Conservation (phyloP, 2,329 filamentous ascomycete species). For the Atkinsonella texensis region DNA sequence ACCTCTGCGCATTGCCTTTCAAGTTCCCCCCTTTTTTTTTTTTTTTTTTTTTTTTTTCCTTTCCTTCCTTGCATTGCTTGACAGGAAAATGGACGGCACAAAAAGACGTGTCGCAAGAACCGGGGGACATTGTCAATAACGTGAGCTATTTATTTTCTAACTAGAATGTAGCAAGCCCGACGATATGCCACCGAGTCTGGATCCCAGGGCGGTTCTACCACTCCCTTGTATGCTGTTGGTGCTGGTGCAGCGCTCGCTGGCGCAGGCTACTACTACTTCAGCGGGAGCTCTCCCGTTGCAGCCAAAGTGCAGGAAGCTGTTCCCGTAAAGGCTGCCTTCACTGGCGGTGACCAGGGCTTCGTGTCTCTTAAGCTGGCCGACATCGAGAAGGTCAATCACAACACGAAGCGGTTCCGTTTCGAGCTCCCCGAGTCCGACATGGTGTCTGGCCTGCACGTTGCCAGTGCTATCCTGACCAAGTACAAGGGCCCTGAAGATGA, state of each 20-base stretch:
- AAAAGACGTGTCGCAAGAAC: too few relatives aligned
- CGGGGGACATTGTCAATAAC: neutral
- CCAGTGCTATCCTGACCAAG: slow-evolving; percentile 85
- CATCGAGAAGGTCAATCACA: slow-evolving; percentile 75
- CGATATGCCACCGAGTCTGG: slow-evolving; percentile 56
- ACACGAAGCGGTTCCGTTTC: slow-evolving; percentile 89
- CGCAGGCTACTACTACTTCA: slow-evolving; percentile 44
- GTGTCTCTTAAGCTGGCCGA: slow-evolving; percentile 68
- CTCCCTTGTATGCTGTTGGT: slow-evolving; percentile 47
- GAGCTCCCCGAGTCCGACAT: slow-evolving; percentile 72
- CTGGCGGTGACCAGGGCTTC: slow-evolving; percentile 83
- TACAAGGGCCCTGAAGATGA: slow-evolving; percentile 72
- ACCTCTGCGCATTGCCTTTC: neutral
- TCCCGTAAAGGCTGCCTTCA: slow-evolving; percentile 44
- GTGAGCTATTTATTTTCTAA: neutral
- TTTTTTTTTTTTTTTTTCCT: neutral
- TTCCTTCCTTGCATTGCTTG: neutral
- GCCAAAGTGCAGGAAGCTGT: slow-evolving; percentile 32
- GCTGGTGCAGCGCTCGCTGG: slow-evolving; percentile 44
- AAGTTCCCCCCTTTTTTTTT: neutral
- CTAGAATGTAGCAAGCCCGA: slow-evolving; percentile 29
- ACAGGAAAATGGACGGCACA: too few relatives aligned
- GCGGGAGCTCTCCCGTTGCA: slow-evolving; percentile 41
- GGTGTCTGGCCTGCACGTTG: slow-evolving; percentile 69
- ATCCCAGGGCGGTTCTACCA: slow-evolving; percentile 43